Conservation (phyloP, 225 moss, liverwort and hornwort species). For the Antitrichia curtipendula region DNA sequence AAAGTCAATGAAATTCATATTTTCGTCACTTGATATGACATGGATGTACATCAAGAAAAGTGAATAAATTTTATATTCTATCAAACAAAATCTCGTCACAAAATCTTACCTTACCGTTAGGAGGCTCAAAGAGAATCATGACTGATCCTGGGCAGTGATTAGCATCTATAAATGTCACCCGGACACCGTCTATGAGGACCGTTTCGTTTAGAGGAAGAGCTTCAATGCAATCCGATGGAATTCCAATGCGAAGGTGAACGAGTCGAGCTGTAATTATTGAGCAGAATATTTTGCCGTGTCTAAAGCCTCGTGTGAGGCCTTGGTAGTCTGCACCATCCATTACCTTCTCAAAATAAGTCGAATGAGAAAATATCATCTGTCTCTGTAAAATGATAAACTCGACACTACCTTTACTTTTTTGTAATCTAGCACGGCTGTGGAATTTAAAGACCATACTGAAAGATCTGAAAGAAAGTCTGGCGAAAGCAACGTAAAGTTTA, state of each 20-base stretch:
- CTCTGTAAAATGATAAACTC: neutral
- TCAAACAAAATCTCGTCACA: neutral
- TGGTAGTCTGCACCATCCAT: constrained; percentile 68
- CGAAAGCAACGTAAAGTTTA: neutral
- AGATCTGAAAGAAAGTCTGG: neutral
- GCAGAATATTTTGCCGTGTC: constrained; percentile 81
- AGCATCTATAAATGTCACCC: constrained; percentile 94
- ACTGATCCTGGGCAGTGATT: constrained; percentile 99
- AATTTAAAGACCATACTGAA: neutral
- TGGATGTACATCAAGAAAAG: neutral
- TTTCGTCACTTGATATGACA: neutral
- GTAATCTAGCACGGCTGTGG: neutral
- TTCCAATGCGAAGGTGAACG: constrained; percentile 70
- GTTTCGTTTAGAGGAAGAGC: constrained; percentile 67
- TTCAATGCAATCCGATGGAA: constrained; percentile 65
- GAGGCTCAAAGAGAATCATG: constrained; percentile 96
- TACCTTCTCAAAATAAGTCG: neutral
- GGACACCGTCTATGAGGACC: constrained; percentile 59
- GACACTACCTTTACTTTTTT: neutral
- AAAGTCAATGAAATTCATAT: neutral
- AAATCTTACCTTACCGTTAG: constrained; percentile 68
- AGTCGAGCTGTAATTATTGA: constrained; percentile 77
- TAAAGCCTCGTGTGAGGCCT: constrained; percentile 84
- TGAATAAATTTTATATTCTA: neutral
- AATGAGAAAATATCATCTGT: neutral